phyloP scores from a whole-genome alignment of 2,329 filamentous ascomycete species.

The Fusarium sp. region DNA sequence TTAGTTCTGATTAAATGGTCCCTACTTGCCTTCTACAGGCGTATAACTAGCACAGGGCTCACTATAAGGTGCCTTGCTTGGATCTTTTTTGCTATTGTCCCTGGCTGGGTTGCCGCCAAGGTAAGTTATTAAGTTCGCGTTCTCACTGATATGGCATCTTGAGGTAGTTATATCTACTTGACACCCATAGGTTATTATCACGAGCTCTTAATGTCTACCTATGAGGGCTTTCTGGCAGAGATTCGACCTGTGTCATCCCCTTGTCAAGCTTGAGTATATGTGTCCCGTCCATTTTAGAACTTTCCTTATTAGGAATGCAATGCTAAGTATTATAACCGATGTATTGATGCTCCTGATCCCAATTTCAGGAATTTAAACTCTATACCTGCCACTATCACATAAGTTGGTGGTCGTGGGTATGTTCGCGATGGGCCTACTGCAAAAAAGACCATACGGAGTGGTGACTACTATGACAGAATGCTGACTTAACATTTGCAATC shows the following conservation, averaged over 20 bases:
- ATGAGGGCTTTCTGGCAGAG: not conserved
- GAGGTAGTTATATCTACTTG: not conserved
- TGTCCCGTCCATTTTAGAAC: not conserved
- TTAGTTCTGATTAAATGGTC: not conserved
- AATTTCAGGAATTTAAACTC: not conserved
- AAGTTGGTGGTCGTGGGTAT: not conserved
- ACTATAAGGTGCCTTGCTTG: not conserved
- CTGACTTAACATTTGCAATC: not conserved
- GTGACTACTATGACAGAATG: not conserved
- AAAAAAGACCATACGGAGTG: too few relatives aligned
- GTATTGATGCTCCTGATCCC: not conserved
- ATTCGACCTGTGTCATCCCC: not conserved
- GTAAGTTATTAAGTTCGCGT: not conserved
- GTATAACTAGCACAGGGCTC: not conserved
- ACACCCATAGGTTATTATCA: not conserved
- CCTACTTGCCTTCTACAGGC: conserved; percentile 3
- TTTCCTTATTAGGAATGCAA: conserved; percentile 1
- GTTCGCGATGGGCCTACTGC: not conserved
- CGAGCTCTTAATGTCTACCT: not conserved
- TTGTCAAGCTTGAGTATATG: not conserved
- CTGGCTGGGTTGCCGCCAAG: not conserved
- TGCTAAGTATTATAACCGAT: not conserved
- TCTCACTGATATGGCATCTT: too few relatives aligned
- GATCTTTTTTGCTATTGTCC: not conserved
- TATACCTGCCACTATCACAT: not conserved